These are phyloP conservation scores for Cryptosporidium sp. DNA, from an alignment of 169 alveolate genomes.

Conservation along the genomic window DNA sequence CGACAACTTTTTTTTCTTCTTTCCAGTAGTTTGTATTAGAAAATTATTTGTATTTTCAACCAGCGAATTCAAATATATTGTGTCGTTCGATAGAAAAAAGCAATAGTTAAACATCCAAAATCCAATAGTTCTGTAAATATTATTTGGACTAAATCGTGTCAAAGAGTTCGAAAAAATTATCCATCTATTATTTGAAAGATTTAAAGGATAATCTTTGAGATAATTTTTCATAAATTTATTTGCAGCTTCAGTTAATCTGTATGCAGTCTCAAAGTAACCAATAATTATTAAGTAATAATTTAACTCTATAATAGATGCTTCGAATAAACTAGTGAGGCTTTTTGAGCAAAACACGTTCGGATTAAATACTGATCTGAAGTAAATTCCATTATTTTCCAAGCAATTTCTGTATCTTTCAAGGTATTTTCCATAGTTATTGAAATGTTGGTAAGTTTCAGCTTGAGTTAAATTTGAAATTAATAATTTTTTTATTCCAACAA, in stretches of 20 bases:
- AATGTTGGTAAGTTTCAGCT: neutral
- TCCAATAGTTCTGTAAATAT: conserved; percentile 36
- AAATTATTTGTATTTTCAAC: neutral
- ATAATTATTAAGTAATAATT: conserved; percentile 2
- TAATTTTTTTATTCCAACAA: conserved; percentile 25
- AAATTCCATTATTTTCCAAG: neutral
- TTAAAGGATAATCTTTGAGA: neutral
- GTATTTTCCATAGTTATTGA: neutral
- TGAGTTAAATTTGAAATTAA: neutral
- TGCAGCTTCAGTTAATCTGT: conserved; percentile 24
- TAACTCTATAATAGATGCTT: neutral
- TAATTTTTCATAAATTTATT: neutral
- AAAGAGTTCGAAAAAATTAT: neutral
- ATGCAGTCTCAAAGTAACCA: conserved; percentile 54
- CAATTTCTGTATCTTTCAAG: neutral
- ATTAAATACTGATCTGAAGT: neutral
- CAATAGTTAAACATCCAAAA: conserved; percentile 50
- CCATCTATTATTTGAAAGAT: neutral
- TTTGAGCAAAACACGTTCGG: neutral
- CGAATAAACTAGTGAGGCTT: neutral
- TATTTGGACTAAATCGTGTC: neutral
- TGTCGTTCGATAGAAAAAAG: neutral
- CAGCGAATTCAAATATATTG: neutral
- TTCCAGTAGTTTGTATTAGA: neutral
- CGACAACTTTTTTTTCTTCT: conserved; percentile 1